These are phyloP conservation scores for Collybia nuda DNA, from an alignment of 768 basidiomycete genomes.

Conservation along the genomic window DNA sequence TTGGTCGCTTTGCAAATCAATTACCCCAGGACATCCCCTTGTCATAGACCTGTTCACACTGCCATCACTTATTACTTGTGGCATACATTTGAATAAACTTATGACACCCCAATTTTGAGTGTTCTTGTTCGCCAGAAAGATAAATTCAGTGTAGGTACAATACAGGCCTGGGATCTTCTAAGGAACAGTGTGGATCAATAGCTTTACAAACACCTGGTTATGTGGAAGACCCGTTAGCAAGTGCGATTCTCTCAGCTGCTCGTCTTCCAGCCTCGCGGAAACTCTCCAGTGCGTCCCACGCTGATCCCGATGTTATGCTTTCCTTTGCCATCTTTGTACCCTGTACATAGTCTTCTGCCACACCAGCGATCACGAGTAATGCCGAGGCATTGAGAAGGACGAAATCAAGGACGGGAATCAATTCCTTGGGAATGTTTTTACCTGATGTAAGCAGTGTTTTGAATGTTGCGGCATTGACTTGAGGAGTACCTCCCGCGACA, in stretches of 20 bases:
- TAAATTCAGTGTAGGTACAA: too few relatives aligned
- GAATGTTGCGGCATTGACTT: constrained; percentile 81
- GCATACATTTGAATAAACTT: constrained; percentile 4
- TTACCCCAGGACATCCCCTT: constrained; percentile 12
- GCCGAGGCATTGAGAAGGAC: constrained; percentile 91
- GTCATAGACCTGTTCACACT: constrained; percentile 1
- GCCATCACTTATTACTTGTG: constrained; percentile 3
- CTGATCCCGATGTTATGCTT: constrained; percentile 57
- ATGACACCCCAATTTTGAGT: background rate
- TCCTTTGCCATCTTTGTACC: constrained; percentile 69
- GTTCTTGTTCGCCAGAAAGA: too few relatives aligned
- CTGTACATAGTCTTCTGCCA: constrained; percentile 66
- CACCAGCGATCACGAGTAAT: constrained; percentile 79
- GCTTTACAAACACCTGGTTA: background rate
- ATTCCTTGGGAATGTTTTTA: constrained; percentile 47
- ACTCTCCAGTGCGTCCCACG: constrained; percentile 54
- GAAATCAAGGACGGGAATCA: constrained; percentile 77
- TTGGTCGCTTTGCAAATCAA: constrained; percentile 6
- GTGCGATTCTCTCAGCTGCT: constrained; percentile 14
- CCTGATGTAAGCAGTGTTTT: constrained; percentile 60
- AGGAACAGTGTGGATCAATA: too few relatives aligned
- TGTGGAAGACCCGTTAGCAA: background rate
- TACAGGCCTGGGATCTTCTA: too few relatives aligned
- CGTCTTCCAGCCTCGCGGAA: constrained; percentile 45
- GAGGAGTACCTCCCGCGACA: constrained; percentile 74